Evolutionary conservation across 441 rosid genomes (phyloP), one percentile per base, ranked within the genome.

Genomic region (Capsella rubella): DNA sequence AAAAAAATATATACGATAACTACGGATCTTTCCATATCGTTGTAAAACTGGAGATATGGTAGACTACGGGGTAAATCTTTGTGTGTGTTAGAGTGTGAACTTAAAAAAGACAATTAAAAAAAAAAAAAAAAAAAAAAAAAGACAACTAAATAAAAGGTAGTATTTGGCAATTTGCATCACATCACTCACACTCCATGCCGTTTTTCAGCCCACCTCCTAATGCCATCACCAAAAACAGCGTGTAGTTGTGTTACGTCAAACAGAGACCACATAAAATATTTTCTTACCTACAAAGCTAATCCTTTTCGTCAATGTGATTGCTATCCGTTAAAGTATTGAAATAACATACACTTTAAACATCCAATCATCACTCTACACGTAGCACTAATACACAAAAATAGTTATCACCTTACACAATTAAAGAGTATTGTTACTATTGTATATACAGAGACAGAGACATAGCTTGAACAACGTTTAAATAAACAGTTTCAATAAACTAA

Each of bases 361-460:
- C 67, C 28, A 63, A 29, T 45, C 5, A 29, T 10, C 40, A 45
- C 15, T 15, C 15, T 2, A 4, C 25, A 28, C 5, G 25, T 3
- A 14, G 51, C 51, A n/a, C 28, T 32, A 49, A 32, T 13, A 32
- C 58, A 34, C 64, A 58, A 59, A 35, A 49, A 34, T 34, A 18
- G 46, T 8, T 7, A 45, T 62, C 51, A 25, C 37, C 54, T 28
- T 28, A 62, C 15, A 27, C 25, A 61, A 47, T 12, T 35, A 28
- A 4, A 21, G 25, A 62, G 40, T 18, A 18, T 18, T 18, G 21
- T 18, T 18, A 21, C 52, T 13, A 63, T 37, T 5, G 5, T 50
- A 39, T 47, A 5, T 67, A 59, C 49, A 59, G 9, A 35, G 32
- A 62, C 34, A 21, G 21, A 43, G 21, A 43, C 54, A 51, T 8